Evolutionary conservation across 2,329 filamentous ascomycete species (phyloP).

Genomic region (Aspergillus sp.): DNA sequence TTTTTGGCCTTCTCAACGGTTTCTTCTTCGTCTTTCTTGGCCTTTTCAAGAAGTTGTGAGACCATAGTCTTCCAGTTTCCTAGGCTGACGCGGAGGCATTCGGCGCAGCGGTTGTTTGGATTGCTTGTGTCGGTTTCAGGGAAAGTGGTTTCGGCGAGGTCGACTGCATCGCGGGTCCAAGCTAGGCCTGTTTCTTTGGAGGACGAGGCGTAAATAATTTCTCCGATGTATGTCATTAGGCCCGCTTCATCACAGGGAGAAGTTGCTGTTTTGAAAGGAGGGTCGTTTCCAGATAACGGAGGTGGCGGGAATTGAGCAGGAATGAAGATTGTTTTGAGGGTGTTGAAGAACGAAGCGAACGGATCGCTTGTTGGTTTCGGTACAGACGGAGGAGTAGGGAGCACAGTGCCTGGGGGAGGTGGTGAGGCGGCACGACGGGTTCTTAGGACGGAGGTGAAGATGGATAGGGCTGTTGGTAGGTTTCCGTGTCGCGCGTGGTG

Average conservation of each 20-base stretch:
- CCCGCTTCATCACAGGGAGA: constrained; percentile 82
- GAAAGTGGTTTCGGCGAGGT: constrained; percentile 69
- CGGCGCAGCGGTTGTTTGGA: constrained; percentile 64
- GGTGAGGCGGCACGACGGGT: constrained; percentile 64
- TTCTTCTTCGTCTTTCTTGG: constrained; percentile 37
- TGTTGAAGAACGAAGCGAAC: constrained; percentile 36
- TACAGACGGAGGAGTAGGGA: constrained; percentile 25
- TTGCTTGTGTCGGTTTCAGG: constrained; percentile 34
- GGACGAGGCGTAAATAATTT: constrained; percentile 80
- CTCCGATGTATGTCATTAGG: constrained; percentile 85
- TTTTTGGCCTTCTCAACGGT: constrained; percentile 30
- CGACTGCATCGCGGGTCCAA: constrained; percentile 88
- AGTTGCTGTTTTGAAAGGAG: constrained; percentile 63
- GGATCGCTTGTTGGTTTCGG: constrained; percentile 25
- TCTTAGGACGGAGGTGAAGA: constrained; percentile 80
- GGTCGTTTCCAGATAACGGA: constrained; percentile 67
- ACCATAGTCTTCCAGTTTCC: constrained; percentile 86
- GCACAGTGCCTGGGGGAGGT: constrained; percentile 27
- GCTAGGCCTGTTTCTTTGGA: constrained; percentile 69
- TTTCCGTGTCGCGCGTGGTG: constrained; percentile 72
- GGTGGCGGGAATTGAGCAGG: constrained; percentile 68
- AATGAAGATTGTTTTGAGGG: constrained; percentile 47
- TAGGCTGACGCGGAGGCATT: constrained; percentile 75
- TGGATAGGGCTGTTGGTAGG: constrained; percentile 70
- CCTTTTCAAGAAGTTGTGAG: constrained; percentile 54